Percentiles rank a stretch among this genome's conserved stretches.
Conservation (phyloP, 148 eudicot genomes). For the Selenicereus undatus region DNA sequence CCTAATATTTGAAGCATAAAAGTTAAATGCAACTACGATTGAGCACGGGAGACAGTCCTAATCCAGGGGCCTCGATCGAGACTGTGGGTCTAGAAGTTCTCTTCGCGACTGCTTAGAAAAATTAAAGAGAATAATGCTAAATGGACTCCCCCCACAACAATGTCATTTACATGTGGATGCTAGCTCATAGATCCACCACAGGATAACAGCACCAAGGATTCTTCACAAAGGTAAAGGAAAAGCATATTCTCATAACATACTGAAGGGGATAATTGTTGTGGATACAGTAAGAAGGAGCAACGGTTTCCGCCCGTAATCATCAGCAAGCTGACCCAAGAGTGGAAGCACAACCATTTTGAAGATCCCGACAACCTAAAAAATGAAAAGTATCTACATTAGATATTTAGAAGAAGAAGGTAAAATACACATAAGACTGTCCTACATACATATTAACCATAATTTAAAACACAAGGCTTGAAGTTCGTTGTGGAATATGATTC, state of each 20-base stretch:
- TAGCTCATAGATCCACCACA: background rate
- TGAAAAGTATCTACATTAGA: background rate
- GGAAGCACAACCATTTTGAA: constrained; percentile 92
- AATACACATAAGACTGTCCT: background rate
- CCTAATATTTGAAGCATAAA: background rate
- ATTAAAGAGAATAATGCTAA: too few species aligned
- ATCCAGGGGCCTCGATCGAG: background rate
- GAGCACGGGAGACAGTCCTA: background rate
- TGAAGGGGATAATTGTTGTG: constrained; percentile 68
- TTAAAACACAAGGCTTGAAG: background rate
- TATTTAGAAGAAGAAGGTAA: background rate
- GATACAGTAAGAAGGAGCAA: constrained; percentile 78
- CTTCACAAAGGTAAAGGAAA: constrained; percentile 1
- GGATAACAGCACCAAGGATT: background rate
- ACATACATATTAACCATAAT: background rate
- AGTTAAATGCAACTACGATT: background rate
- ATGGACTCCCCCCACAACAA: background rate
- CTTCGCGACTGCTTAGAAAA: too few species aligned
- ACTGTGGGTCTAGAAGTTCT: background rate
- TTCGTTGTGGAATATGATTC: background rate
- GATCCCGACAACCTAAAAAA: constrained; percentile 65
- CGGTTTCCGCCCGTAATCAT: constrained; percentile 90
- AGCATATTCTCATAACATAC: constrained; percentile 38
- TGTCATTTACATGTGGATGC: background rate
- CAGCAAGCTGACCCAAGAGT: constrained; percentile 82